Base-by-base conservation (phyloP, 2,329 filamentous ascomycete species). In the Hypoxylon sp. region DNA sequence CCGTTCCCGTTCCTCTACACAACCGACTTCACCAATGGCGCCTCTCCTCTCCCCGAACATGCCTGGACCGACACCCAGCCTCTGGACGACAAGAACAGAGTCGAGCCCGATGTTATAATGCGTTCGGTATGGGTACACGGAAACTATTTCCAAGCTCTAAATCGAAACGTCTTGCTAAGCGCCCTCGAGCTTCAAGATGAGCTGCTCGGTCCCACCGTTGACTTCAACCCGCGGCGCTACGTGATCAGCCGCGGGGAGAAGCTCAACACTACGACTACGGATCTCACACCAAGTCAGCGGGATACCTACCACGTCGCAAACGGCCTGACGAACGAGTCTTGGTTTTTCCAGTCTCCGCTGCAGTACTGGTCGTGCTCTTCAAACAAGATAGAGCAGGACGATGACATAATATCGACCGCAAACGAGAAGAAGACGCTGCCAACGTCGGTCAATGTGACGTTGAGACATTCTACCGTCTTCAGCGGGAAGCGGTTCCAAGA, bases 281-380 rank as follows among this genome's bases (percentile, higher is more conserved):
- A 79, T 48, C 70, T 85, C 41, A 74, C 76, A 4, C 73, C 74
- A 11, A 65, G 69, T 11, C 76, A 83, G 60, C 80, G 85, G 24
- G 82, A 88, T 67, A 71, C 79, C 7, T 77, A 84, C 21, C 85
- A 88, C 67, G 80, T 84, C 48, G 77, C 80, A 64, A 87, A 88
- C 67, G 85, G 84, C 11, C 72, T 86, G 27, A 84, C 80, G 3
- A 82, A 85, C 63, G 76, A 86, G 65, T 85, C 85, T 3, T 92
- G 89, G 89, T 90, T 90, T 65, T 90, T 90, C 69, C 89, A 93
- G 67, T 93, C 90, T n/a, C 90, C 90, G 1, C 75, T 94, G 50
- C 87, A 91, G 73, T 93, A 92, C 73, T 94, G 90, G 90, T 82
- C 86, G 58, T 89, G 87, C 70, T 89, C 81, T n/a, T 69, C 77